A percentile compares a stretch with the other conserved stretches of the same genome.
Evolutionary conservation across 1,139 yeast species (phyloP).

Genomic region (Saccharomyces hybrid): DNA sequence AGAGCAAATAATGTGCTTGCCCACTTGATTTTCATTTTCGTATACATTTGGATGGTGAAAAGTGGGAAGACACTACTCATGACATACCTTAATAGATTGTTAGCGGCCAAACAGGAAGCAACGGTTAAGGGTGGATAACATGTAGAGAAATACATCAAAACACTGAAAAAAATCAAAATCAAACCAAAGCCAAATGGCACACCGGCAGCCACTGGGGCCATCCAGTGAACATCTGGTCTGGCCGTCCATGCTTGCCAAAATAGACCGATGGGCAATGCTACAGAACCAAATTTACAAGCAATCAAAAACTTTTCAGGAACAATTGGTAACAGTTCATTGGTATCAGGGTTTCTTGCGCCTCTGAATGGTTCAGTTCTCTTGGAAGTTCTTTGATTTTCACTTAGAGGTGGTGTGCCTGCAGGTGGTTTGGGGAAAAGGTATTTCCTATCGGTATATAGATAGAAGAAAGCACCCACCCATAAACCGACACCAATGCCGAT

Average conservation of each 20-base stretch:
- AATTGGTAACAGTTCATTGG: slow-evolving; percentile 44
- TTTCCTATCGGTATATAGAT: slow-evolving; percentile 42
- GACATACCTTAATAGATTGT: slow-evolving; percentile 59
- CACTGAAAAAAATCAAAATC: slow-evolving; percentile 64
- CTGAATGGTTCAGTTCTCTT: slow-evolving; percentile 24
- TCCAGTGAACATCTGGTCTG: slow-evolving; percentile 60
- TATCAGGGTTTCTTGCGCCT: slow-evolving; percentile 33
- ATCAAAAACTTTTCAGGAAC: slow-evolving; percentile 40
- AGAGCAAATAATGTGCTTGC: slow-evolving; percentile 71
- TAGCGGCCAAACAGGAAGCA: slow-evolving; percentile 76
- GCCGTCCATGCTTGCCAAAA: slow-evolving; percentile 86
- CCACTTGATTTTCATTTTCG: slow-evolving; percentile 62
- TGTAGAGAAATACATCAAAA: slow-evolving; percentile 62
- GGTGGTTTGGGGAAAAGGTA: slow-evolving; percentile 49
- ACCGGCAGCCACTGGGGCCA: slow-evolving; percentile 69
- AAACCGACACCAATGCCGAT: slow-evolving; percentile 65
- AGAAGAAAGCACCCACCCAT: slow-evolving; percentile 44
- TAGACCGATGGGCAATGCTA: slow-evolving; percentile 57
- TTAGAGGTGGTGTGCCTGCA: slow-evolving; percentile 45
- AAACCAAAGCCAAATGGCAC: slow-evolving; percentile 71
- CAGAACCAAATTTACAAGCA: slow-evolving; percentile 51
- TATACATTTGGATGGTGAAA: slow-evolving; percentile 70
- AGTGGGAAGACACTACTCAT: slow-evolving; percentile 59
- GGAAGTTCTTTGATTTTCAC: slow-evolving; percentile 15
- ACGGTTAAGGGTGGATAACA: slow-evolving; percentile 67